A percentile compares a stretch with the other conserved stretches of the same genome.
phyloP scores from a whole-genome alignment of 2,329 filamentous ascomycete species.

The Ascochyta clinopodiicola region DNA sequence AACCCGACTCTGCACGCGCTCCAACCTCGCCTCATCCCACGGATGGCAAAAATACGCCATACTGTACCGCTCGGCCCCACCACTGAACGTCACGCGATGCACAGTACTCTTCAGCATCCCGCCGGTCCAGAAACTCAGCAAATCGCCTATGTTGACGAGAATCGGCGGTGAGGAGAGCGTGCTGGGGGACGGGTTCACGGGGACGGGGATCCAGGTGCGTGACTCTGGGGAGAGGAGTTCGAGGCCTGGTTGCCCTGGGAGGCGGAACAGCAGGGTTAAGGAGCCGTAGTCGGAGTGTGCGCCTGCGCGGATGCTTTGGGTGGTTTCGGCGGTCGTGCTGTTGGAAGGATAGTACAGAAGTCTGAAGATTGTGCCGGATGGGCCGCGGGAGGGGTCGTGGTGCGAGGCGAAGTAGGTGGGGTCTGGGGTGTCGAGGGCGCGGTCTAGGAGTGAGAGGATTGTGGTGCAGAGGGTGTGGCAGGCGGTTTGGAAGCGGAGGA shows the following conservation, averaged over 20 bases:
- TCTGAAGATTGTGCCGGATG: constrained; percentile 59
- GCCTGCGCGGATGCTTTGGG: constrained; percentile 72
- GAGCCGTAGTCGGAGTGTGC: constrained; percentile 88
- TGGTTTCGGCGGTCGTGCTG: too few relatives aligned
- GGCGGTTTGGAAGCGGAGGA: constrained; percentile 70
- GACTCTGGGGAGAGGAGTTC: constrained; percentile 72
- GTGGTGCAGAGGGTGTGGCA: constrained; percentile 77
- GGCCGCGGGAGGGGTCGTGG: constrained; percentile 60
- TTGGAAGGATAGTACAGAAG: constrained; percentile 60
- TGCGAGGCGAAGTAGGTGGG: constrained; percentile 66
- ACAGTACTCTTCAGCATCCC: constrained; percentile 86
- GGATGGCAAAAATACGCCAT: constrained; percentile 71
- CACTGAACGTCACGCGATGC: constrained; percentile 79
- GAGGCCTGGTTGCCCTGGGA: constrained; percentile 82
- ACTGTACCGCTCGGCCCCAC: constrained; percentile 59
- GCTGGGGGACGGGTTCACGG: constrained; percentile 64
- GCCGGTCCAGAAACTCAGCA: constrained; percentile 87
- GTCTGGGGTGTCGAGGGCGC: constrained; percentile 68
- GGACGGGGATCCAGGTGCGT: constrained; percentile 53
- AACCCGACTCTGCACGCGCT: constrained; percentile 61
- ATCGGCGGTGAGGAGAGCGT: constrained; percentile 56
- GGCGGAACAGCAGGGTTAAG: constrained; percentile 79
- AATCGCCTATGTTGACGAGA: constrained; percentile 72
- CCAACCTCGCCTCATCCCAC: constrained; percentile 60
- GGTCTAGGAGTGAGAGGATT: constrained; percentile 77